phyloP scores from a whole-genome alignment of 2,329 filamentous ascomycete genomes.

The Herpotrichia juniperi region DNA sequence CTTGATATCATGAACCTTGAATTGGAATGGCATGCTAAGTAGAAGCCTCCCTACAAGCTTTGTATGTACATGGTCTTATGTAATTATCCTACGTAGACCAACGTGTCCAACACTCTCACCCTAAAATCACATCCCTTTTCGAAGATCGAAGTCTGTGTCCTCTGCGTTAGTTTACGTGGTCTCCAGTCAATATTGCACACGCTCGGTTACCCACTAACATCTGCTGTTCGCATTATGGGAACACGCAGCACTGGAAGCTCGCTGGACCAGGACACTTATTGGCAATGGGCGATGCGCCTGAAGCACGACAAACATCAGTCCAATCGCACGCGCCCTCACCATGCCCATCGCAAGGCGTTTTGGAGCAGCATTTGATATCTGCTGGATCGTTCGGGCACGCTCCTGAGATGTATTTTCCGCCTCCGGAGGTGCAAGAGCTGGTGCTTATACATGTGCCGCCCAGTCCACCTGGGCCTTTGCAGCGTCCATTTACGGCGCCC shows the following conservation, averaged over 20 bases:
- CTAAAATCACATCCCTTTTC: too few relatives aligned
- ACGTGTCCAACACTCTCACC: too few relatives aligned
- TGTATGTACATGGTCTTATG: too few relatives aligned
- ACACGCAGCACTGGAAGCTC: not conserved
- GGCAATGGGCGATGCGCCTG: not conserved
- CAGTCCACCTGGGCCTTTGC: not conserved
- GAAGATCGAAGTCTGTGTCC: too few relatives aligned
- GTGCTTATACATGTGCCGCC: not conserved
- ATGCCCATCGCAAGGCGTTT: not conserved
- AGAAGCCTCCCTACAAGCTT: too few relatives aligned
- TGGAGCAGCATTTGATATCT: not conserved
- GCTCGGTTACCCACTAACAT: too few relatives aligned
- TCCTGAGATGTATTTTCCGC: not conserved
- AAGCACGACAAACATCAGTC: not conserved
- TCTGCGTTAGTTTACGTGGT: too few relatives aligned
- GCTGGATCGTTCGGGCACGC: not conserved
- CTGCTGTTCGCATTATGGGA: too few relatives aligned
- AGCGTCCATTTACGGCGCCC: not conserved
- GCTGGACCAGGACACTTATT: not conserved
- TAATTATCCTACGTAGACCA: too few relatives aligned
- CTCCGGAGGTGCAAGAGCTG: not conserved
- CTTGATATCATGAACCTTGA: too few relatives aligned
- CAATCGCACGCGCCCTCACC: not conserved
- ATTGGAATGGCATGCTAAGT: too few relatives aligned
- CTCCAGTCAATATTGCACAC: too few relatives aligned